Evolutionary conservation across 345 rosid species (phyloP).

Genomic region (Euphorbia pulcherrima): DNA sequence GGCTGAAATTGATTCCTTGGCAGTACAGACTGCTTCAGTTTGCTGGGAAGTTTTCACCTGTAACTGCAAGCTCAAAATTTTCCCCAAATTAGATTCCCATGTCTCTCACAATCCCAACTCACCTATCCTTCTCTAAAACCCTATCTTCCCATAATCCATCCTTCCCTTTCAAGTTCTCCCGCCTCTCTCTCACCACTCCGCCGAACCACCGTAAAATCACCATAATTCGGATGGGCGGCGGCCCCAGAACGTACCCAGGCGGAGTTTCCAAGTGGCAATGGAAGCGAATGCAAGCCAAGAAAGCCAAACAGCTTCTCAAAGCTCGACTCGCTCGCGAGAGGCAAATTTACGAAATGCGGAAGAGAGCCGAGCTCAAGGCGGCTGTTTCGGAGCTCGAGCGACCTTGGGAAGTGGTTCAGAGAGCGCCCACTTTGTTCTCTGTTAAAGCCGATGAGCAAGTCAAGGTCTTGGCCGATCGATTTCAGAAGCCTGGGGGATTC

Average conservation of each 20-base stretch:
- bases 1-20: too few species aligned
- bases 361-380: constrained; percentile 82
- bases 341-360: constrained; percentile 88
- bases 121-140: constrained; percentile 43
- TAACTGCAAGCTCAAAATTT: background rate
- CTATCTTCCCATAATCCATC: constrained; percentile 26
- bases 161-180: constrained; percentile 32
- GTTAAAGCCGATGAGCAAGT: constrained; percentile 76
- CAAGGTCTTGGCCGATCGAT: constrained; percentile 83
- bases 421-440: constrained; percentile 67
- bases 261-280: constrained; percentile 92
- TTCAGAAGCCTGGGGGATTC: constrained; percentile 83
- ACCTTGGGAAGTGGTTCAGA: constrained; percentile 77
- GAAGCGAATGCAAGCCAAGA: constrained; percentile 90
- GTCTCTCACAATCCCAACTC: constrained; percentile 20
- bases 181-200: constrained; percentile 24
- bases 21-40: too few species aligned
- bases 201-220: constrained; percentile 24
- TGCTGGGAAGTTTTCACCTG: background rate
- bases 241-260: constrained; percentile 79
- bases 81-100: constrained; percentile 7
- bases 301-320: constrained; percentile 76
- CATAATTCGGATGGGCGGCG: constrained; percentile 80
- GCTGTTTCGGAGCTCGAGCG: constrained; percentile 84
- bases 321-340: constrained; percentile 74